phyloP scores from a whole-genome alignment of 352 stramenopile genomes.

The Phytophthora pini region DNA sequence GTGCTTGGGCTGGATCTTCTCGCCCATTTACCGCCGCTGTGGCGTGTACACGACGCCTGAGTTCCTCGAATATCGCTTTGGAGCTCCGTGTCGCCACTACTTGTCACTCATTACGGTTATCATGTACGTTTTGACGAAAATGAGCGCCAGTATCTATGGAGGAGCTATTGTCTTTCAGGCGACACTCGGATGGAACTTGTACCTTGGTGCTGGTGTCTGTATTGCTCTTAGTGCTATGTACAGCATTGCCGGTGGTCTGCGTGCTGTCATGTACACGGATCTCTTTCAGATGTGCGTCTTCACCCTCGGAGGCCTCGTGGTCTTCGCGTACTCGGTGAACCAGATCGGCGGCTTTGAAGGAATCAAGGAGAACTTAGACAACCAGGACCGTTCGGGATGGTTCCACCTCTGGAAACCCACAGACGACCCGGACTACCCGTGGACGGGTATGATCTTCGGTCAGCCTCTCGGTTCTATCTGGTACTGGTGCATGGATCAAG shows the following conservation, averaged over 20 bases:
- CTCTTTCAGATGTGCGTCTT: conserved; percentile 78
- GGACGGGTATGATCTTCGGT: conserved; percentile 75
- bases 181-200: conserved; percentile 68
- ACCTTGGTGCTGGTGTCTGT: conserved; percentile 53
- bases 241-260: conserved; percentile 63
- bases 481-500: conserved; percentile 83
- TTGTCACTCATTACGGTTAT: conserved; percentile 64
- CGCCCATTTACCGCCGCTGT: conserved; percentile 64
- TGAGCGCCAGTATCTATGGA: conserved; percentile 73
- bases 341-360: conserved; percentile 63
- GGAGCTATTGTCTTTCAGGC: conserved; percentile 68
- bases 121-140: conserved; percentile 77
- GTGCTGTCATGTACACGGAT: conserved; percentile 78
- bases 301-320: conserved; percentile 59
- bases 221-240: conserved; percentile 65
- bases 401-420: conserved; percentile 66
- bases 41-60: conserved; percentile 67
- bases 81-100: conserved; percentile 58
- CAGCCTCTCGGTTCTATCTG: conserved; percentile 67
- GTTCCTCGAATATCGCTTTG: conserved; percentile 59
- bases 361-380: conserved; percentile 54
- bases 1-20: conserved; percentile 66
- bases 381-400: conserved; percentile 48
- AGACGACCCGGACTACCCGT: conserved; percentile 65
- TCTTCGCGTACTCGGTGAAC: conserved; percentile 59